Base-by-base conservation (phyloP, 345 rosid species). In the Jatropha curcas region DNA sequence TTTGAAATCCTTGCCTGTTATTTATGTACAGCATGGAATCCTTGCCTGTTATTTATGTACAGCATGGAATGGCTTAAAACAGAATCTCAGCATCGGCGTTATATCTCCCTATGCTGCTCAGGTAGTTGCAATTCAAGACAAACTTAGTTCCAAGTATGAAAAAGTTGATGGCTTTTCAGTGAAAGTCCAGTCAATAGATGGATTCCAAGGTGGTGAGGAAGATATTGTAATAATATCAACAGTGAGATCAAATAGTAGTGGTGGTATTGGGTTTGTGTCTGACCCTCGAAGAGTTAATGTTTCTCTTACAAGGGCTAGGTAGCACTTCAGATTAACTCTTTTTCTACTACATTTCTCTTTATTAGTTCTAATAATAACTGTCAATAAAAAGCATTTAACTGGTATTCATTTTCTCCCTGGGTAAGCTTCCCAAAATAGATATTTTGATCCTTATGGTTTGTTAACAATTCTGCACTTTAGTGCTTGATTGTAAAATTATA, bases 41-140 rank as follows among this genome's bases (percentile, higher is more conserved):
- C n/a, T n/a, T n/a, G n/a, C n/a, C n/a, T n/a, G n/a, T n/a, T n/a
- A n/a, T n/a, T n/a, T 37, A 63, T n/a, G n/a, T 61, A 6, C 50
- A 75, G 78, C 34, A 35, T 75, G 73, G 72, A 51, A 35, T 16
- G 43, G 73, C 24, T 37, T 46, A 22, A 41, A 57, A 10, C 28
- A 35, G 11, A 67, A 60, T 33, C 25, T 75, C 8, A 43, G 61
- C 0, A 20, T 75, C 20, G 78, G 78, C 27, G 61, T 75, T 9
- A 61, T 75, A 59, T 75, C 78, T 60, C 78, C 78, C 13, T 75
- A 75, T 12, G 51, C 46, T 22, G 79, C 79, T 61, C 79, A 75
- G 28, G 64, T 61, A 22, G 46, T 16, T 37, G 70, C 64, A 2
- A 61, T 75, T 35, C 62, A 61, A 35, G 53, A 62, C 20, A 75